Evolutionary conservation across 75 land plant genomes (phyloP).

Genomic region (Picea glauca): DNA sequence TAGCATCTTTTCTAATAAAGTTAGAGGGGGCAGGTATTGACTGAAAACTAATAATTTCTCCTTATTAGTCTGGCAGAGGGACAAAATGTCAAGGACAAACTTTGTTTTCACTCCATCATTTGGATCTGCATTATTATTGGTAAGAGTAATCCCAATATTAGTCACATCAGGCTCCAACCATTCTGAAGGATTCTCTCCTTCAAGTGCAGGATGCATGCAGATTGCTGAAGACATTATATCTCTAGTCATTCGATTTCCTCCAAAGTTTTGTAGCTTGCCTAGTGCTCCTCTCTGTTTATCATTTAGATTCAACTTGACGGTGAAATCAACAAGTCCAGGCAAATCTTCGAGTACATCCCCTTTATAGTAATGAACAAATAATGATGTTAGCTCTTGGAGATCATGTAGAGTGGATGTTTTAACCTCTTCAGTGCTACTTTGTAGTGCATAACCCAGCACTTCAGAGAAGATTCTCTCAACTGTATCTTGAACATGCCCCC

Average conservation of each 20-base stretch:
- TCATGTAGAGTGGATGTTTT: conserved; percentile 47
- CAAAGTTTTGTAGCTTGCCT: conserved; percentile 11
- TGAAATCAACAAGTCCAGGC: conserved; percentile 80
- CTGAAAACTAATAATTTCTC: conserved; percentile 82
- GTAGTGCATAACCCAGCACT: conserved; percentile 46
- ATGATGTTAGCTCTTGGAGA: conserved; percentile 50
- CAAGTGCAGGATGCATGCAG: conserved; percentile 53
- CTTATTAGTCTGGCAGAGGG: conserved; percentile 33
- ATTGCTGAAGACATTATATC: conserved; percentile 32
- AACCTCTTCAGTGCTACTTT: conserved; percentile 29
- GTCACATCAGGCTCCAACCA: not conserved
- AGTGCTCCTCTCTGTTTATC: conserved; percentile 30
- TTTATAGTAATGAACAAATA: conserved; percentile 73
- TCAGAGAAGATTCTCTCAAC: conserved; percentile 40
- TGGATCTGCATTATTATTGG: conserved; percentile 17
- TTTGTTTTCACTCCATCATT: conserved; percentile 70
- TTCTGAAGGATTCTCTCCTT: conserved; percentile 19
- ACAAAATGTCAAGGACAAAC: conserved; percentile 64
- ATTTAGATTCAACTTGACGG: conserved; percentile 54
- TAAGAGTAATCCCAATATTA: not conserved
- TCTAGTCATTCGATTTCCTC: conserved; percentile 28
- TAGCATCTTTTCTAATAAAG: conserved; percentile 51
- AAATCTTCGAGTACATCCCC: conserved; percentile 76
- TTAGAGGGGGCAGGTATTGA: conserved; percentile 58
- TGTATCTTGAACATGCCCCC: conserved; percentile 19